These are phyloP conservation scores for Nemania sp. DNA, from an alignment of 2,329 filamentous ascomycete species.

Conservation along the genomic window DNA sequence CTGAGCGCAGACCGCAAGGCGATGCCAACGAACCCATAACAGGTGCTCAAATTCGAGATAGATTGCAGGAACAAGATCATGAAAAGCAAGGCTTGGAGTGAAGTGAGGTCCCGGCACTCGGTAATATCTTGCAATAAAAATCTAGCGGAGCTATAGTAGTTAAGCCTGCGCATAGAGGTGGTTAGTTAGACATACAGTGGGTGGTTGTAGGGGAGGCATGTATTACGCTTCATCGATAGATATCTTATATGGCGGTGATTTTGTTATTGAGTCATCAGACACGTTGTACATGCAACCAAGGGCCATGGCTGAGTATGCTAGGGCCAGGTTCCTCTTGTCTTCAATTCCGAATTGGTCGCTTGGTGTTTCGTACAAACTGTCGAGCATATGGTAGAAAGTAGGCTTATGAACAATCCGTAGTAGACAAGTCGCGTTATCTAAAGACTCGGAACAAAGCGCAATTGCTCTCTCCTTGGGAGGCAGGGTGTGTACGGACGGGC, in stretches of 20 bases:
- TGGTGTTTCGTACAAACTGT: slow-evolving; percentile 74
- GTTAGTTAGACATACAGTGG: slow-evolving; percentile 47
- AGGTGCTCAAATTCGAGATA: slow-evolving; percentile 81
- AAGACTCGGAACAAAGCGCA: slow-evolving; percentile 54
- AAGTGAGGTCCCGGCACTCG: slow-evolving; percentile 78
- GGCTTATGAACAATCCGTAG: slow-evolving; percentile 76
- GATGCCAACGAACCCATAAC: slow-evolving; percentile 84
- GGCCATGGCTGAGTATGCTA: slow-evolving; percentile 70
- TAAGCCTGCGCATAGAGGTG: slow-evolving; percentile 64
- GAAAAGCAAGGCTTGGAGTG: slow-evolving; percentile 80
- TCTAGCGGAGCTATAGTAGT: slow-evolving; percentile 78
- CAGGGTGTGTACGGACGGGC: slow-evolving; percentile 71
- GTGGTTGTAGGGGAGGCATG: neutral
- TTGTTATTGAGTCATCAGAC: slow-evolving; percentile 42
- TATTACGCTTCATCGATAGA: slow-evolving; percentile 67
- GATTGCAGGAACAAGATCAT: slow-evolving; percentile 86
- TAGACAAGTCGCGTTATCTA: slow-evolving; percentile 57
- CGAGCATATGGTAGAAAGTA: slow-evolving; percentile 75
- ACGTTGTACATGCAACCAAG: slow-evolving; percentile 69
- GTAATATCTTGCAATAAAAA: slow-evolving; percentile 73
- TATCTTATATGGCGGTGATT: slow-evolving; percentile 51
- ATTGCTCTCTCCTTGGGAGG: slow-evolving; percentile 71
- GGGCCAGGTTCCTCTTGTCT: slow-evolving; percentile 69
- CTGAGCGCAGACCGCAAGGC: slow-evolving; percentile 80
- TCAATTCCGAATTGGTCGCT: slow-evolving; percentile 66